phyloP scores from a whole-genome alignment of 2,329 filamentous ascomycete genomes.

The Fusarium subtropicale region DNA sequence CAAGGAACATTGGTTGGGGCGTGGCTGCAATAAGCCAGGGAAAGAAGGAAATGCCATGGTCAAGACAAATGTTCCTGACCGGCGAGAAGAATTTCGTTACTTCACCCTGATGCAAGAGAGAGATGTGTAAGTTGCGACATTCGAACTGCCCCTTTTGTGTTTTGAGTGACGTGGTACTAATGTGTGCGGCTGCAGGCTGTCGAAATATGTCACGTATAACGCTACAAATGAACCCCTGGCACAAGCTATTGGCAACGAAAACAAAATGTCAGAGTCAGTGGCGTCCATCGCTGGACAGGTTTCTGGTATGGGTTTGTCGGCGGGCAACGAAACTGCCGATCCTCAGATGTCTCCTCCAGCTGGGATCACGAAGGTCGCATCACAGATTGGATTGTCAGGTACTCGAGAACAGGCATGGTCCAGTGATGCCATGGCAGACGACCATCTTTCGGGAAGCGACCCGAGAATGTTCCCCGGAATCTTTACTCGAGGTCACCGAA shows the following conservation, averaged over 20 bases:
- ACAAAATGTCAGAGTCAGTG: constrained; percentile 35
- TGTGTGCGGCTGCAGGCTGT: constrained; percentile 50
- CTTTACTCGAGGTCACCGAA: constrained; percentile 63
- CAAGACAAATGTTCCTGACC: constrained; percentile 96
- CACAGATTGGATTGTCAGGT: constrained; percentile 36
- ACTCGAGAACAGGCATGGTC: constrained; percentile 53
- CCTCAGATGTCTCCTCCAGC: constrained; percentile 28
- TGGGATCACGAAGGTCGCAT: constrained; percentile 31
- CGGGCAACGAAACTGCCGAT: constrained; percentile 16
- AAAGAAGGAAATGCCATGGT: constrained; percentile 89
- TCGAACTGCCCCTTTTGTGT: not conserved
- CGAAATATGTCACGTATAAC: constrained; percentile 57
- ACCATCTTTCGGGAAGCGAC: constrained; percentile 68
- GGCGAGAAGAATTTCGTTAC: constrained; percentile 88
- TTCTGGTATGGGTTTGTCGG: not conserved
- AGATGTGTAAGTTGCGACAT: constrained; percentile 73
- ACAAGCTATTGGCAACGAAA: constrained; percentile 19
- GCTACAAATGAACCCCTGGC: constrained; percentile 37
- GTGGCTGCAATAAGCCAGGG: constrained; percentile 80
- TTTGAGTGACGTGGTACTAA: constrained; percentile 10
- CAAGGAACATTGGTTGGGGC: constrained; percentile 92
- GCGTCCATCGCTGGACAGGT: constrained; percentile 27
- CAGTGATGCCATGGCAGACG: constrained; percentile 55
- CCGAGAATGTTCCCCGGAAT: constrained; percentile 80
- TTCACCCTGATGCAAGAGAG: constrained; percentile 87